Base-by-base conservation (phyloP, 441 rosid genomes). In the Viola pubescens region DNA sequence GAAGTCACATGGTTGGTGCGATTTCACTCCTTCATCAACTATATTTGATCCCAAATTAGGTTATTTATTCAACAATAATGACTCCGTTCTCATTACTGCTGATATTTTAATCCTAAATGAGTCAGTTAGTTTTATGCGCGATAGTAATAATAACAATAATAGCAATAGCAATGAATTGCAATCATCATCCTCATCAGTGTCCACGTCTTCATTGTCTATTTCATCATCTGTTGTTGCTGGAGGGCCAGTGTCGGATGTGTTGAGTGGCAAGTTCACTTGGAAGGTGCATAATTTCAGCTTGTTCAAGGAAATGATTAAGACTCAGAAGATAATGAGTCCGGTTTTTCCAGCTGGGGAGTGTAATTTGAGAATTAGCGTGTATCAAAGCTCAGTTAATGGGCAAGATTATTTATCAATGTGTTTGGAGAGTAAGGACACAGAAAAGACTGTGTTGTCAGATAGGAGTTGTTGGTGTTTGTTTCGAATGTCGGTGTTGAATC, bases 1-100 rank as follows among this genome's bases (percentile, higher is more conserved):
- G 81, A 88, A 90, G 73, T 91, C 98, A 7, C 97, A 94, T 67
- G 99, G 99, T 3, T 94, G 97, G 99, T 91, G 98, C 65, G 97
- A 94, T 81, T 94, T 94, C 75, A 84, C 97, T 4, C 91, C 91
- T 57, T 82, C 84, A 37, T 80, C 95, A 6, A 82, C 91, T n/a
- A 75, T 94, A 54, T 81, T 85, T 16, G 94, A 88, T 78, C 72
- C 97, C 38, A 91, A 84, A 80, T 66, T 77, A 79, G 99, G 99
- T 46, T 94, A 75, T 67, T 62, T 94, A 61, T 82, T 76, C 8
- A 85, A 81, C 47, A 83, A 75, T 10, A 83, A 75, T n/a, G 96
- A 91, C 48, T 77, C 94, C 0, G 76, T 94, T 63, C 79, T 87
- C 37, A 84, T 94, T 6, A 85, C 96, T 1, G 96, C 97, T 2